Evolutionary conservation across 2,329 filamentous ascomycete genomes (phyloP).

Genomic region (Colletotrichum incanum): DNA sequence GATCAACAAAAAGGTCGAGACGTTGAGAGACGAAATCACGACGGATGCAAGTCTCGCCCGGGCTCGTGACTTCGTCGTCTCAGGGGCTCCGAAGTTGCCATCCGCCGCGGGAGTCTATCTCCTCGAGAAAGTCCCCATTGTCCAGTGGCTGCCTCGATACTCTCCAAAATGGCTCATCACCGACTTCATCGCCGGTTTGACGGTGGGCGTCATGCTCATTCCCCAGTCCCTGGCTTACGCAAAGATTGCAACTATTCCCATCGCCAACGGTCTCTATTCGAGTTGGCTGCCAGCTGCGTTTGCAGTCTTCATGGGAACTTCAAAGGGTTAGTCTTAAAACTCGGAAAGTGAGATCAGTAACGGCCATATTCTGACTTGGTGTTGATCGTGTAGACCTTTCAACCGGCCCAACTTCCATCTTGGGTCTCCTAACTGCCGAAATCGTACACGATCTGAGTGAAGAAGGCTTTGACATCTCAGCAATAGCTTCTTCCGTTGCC

Average conservation of each 20-base stretch:
- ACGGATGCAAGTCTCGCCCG: constrained; percentile 54
- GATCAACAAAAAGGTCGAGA: constrained; percentile 13
- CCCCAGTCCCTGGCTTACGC: constrained; percentile 76
- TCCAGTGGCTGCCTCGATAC: constrained; percentile 76
- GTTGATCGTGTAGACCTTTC: constrained; percentile 65
- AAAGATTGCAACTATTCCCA: constrained; percentile 73
- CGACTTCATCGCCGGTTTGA: constrained; percentile 75
- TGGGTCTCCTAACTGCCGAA: constrained; percentile 75
- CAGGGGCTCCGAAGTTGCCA: constrained; percentile 59
- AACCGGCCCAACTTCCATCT: constrained; percentile 75
- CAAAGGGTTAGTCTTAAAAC: constrained; percentile 63
- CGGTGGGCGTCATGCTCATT: constrained; percentile 73
- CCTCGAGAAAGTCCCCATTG: constrained; percentile 73
- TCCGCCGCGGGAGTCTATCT: constrained; percentile 70
- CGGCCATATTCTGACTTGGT: constrained; percentile 15
- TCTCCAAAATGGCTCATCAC: constrained; percentile 73
- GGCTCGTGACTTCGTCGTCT: constrained; percentile 50
- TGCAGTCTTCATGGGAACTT: constrained; percentile 74
- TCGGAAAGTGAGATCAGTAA: neutral
- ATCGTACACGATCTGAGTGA: constrained; percentile 67
- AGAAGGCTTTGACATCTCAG: constrained; percentile 56
- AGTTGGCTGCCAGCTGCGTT: constrained; percentile 72
- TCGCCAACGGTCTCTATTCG: constrained; percentile 73
- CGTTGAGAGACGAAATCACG: constrained; percentile 44
- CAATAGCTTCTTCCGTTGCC: constrained; percentile 73